A percentile compares a stretch with the other conserved stretches of the same genome.
These are phyloP conservation scores for Paxillus ammoniavirescens DNA, from an alignment of 768 basidiomycete species.

Conservation along the genomic window DNA sequence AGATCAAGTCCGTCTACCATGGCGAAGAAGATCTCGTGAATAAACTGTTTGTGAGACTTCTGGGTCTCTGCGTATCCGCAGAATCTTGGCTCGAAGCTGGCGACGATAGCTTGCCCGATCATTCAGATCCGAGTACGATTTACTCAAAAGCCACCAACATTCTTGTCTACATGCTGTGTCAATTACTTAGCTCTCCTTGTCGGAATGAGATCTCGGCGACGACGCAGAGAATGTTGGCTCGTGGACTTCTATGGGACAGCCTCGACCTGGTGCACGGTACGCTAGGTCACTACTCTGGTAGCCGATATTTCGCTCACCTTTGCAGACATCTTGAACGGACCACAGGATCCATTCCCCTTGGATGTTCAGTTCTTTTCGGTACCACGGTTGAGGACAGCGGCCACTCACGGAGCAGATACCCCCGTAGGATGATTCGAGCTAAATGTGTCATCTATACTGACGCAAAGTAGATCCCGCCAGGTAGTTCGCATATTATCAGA, in stretches of 20 bases:
- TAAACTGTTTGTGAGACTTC: conserved; percentile 48
- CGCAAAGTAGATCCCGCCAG: conserved; percentile 32
- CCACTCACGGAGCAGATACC: conserved; percentile 31
- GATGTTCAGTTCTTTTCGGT: conserved; percentile 40
- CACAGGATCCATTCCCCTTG: conserved; percentile 36
- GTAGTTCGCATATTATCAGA: conserved; percentile 34
- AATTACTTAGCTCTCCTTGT: conserved; percentile 23
- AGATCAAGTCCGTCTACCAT: conserved; percentile 50
- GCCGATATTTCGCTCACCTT: conserved; percentile 5
- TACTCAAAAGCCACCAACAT: conserved; percentile 46
- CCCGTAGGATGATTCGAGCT: conserved; percentile 26
- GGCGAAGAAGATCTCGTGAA: conserved; percentile 44
- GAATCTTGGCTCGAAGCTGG: conserved; percentile 59
- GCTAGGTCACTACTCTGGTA: background rate
- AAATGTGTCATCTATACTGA: conserved; percentile 12
- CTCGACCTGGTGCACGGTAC: conserved; percentile 13
- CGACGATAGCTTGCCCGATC: conserved; percentile 35
- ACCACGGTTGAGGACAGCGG: conserved; percentile 33
- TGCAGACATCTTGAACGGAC: conserved; percentile 35
- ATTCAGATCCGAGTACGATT: conserved; percentile 47
- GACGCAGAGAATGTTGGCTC: conserved; percentile 17
- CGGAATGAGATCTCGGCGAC: conserved; percentile 10
- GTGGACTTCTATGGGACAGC: conserved; percentile 20
- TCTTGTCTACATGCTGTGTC: conserved; percentile 44
- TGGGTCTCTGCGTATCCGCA: conserved; percentile 53